Base-by-base conservation (phyloP, 805 yeast genomes). In the Sugiyamaella americana region DNA sequence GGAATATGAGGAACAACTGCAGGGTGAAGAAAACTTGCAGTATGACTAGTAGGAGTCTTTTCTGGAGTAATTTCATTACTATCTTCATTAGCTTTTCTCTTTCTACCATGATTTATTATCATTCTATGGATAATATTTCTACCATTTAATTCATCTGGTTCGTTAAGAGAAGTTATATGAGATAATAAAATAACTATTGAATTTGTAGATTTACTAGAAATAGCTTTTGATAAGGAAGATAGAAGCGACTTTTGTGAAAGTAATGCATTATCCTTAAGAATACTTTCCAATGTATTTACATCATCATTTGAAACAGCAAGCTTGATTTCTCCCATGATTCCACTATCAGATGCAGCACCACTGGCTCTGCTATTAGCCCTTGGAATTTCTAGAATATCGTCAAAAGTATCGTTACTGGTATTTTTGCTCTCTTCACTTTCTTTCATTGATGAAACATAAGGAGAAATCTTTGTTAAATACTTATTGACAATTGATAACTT, bases 111-210 rank as follows among this genome's bases (percentile, higher is more conserved):
- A 5, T 84, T 76, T 46, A 89, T 80, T 20, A 89, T 79, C 57
- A 82, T 84, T 53, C 86, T 87, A 62, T 89, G 98, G 57, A 89
- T 76, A 58, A 89, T 82, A 60, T 85, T 89, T 54, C 96, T 74
- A 16, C 86, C 86, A 46, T 83, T 80, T 38, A 89, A 78, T 57
- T 88, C 96, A 5, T 79, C 67, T 0, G 80, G 71, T 55, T 86
- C 93, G 40, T 75, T 69, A 20, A 82, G 62, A 10, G 73, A 70
- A 5, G 77, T 76, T 37, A 80, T 71, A 13, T 69, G 66, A 21
- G 67, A 71, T 43, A 83, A 66, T 32, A 84, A 58, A n/a, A 57
- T 63, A 51, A 74, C 82, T 49, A 86, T 78, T 59, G 87, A 80
- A 21, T 68, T 63, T 38, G 65, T 69, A 3, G 87, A 70, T 47